These are phyloP conservation scores for Aspergillus ustus DNA, from an alignment of 2,329 filamentous ascomycete species.

Conservation along the genomic window DNA sequence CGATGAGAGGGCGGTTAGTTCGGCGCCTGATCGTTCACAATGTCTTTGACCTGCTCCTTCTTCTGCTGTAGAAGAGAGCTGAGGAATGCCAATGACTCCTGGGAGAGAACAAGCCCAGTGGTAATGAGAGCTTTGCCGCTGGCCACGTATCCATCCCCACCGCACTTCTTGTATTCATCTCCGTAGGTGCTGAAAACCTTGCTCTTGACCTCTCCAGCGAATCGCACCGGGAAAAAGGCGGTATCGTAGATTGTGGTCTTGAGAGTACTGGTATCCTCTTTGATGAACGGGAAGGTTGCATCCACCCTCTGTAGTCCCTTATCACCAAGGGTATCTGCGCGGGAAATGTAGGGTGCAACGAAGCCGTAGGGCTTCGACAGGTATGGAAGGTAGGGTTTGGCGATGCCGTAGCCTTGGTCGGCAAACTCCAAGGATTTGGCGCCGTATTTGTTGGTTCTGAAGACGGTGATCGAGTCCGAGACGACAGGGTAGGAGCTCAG, in stretches of 20 bases:
- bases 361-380: slow-evolving; percentile 79
- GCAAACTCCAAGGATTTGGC: slow-evolving; percentile 79
- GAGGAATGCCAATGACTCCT: slow-evolving; percentile 67
- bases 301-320: slow-evolving; percentile 72
- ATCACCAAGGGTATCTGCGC: slow-evolving; percentile 78
- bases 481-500: slow-evolving; percentile 83
- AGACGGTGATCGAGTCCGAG: slow-evolving; percentile 74
- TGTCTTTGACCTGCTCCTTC: slow-evolving; percentile 65
- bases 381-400: slow-evolving; percentile 78
- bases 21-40: slow-evolving; percentile 54
- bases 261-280: slow-evolving; percentile 74
- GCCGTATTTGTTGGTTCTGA: slow-evolving; percentile 82
- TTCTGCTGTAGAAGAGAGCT: slow-evolving; percentile 63
- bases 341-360: slow-evolving; percentile 81
- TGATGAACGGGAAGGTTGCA: slow-evolving; percentile 71
- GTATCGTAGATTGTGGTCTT: slow-evolving; percentile 66
- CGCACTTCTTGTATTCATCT: slow-evolving; percentile 53
- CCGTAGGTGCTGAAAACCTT: slow-evolving; percentile 50
- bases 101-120: slow-evolving; percentile 69
- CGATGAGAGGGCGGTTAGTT: slow-evolving; percentile 23
- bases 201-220: slow-evolving; percentile 61
- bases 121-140: slow-evolving; percentile 72
- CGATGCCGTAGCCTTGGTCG: slow-evolving; percentile 75
- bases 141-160: slow-evolving; percentile 64
- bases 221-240: slow-evolving; percentile 66